Evolutionary conservation across 2,329 filamentous ascomycete species (phyloP).

Genomic region (Apiospora rasikravindrae): DNA sequence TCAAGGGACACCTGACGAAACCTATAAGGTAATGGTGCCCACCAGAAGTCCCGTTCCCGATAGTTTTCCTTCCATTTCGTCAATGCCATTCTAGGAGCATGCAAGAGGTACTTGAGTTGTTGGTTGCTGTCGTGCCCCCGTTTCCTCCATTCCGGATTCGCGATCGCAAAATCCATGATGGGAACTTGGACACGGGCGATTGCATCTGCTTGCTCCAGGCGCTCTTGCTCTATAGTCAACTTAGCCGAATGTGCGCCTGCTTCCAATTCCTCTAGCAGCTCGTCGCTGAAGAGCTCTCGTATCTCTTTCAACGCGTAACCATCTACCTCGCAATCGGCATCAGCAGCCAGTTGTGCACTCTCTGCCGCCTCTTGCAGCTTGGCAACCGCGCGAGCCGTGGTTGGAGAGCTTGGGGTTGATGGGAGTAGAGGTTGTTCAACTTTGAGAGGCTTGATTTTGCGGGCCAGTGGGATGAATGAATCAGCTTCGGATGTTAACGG

Average conservation of each 20-base stretch:
- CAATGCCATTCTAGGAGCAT: neutral
- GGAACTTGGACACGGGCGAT: slow-evolving; percentile 36
- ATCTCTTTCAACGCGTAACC: slow-evolving; percentile 2
- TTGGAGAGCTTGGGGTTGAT: slow-evolving; percentile 21
- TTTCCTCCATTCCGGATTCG: slow-evolving; percentile 31
- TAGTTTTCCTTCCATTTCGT: neutral
- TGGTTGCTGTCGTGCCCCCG: neutral
- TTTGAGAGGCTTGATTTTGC: slow-evolving; percentile 29
- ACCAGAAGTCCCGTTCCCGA: neutral
- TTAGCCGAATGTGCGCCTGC: slow-evolving; percentile 24
- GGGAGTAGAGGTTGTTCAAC: slow-evolving; percentile 36
- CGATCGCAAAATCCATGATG: slow-evolving; percentile 36
- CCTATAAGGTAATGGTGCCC: slow-evolving; percentile 33
- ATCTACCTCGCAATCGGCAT: neutral
- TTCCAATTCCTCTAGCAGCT: slow-evolving; percentile 26
- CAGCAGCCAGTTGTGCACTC: slow-evolving; percentile 29
- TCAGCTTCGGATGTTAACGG: slow-evolving; percentile 25
- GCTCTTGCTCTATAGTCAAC: slow-evolving; percentile 35
- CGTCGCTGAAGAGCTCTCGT: slow-evolving; percentile 25
- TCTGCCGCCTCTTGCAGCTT: slow-evolving; percentile 24
- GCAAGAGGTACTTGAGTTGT: neutral
- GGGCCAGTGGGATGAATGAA: slow-evolving; percentile 17
- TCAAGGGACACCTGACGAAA: slow-evolving; percentile 26
- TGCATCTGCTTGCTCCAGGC: slow-evolving; percentile 33
- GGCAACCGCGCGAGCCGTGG: slow-evolving; percentile 17